These are phyloP conservation scores for Tuber microsphaerosporum DNA, from an alignment of 495 filamentous ascomycete genomes.

Conservation along the genomic window DNA sequence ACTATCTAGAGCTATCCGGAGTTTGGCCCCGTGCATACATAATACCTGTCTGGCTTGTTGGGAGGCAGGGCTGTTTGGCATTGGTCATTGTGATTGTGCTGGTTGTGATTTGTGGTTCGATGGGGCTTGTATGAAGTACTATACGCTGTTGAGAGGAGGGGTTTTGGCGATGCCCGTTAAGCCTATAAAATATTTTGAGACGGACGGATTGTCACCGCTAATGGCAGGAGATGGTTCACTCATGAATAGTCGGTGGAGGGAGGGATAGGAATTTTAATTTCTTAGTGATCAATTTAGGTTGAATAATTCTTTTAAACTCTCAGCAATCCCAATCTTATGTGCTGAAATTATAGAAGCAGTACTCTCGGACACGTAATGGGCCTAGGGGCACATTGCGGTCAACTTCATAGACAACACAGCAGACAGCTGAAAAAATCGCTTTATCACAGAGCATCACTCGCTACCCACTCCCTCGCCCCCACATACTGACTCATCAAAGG, in stretches of 20 bases:
- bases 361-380: not conserved
- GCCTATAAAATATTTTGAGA: not conserved
- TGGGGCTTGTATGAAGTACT: not conserved
- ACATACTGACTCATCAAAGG: not conserved
- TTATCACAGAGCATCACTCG: not conserved
- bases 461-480: not conserved
- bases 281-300: not conserved
- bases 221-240: not conserved
- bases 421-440: not conserved
- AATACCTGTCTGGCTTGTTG: not conserved
- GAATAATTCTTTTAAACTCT: not conserved
- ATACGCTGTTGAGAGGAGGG: not conserved
- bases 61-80: not conserved
- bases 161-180: not conserved
- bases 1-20: not conserved
- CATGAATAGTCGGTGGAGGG: not conserved
- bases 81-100: not conserved
- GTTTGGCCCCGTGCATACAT: conserved; percentile 7
- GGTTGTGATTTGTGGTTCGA: not conserved
- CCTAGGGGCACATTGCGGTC: not conserved
- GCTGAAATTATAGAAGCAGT: not conserved
- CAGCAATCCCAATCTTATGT: too few species aligned
- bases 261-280: not conserved
- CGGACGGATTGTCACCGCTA: not conserved
- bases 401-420: not conserved